Percentiles rank a stretch among this genome's conserved stretches.
Conservation (phyloP, 2,329 filamentous ascomycete genomes). For the Aspergillus pseudoviridinutans region DNA sequence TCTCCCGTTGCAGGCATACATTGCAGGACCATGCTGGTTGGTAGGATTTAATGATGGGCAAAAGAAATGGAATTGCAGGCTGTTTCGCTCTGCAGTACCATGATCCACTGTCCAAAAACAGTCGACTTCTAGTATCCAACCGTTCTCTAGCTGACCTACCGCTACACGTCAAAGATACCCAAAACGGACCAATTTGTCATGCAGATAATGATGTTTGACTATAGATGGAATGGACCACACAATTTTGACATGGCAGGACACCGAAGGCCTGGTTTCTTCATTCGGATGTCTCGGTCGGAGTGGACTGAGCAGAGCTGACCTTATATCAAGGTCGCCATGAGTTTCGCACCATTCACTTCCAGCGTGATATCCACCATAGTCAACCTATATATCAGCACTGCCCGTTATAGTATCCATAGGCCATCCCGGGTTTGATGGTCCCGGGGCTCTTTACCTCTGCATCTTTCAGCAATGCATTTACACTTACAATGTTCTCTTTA, state of each 20-base stretch:
- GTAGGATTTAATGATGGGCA: background rate
- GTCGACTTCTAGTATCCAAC: background rate
- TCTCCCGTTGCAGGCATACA: background rate
- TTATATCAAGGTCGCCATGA: background rate
- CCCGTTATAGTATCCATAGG: background rate
- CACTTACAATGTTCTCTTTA: background rate
- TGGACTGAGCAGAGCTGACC: background rate
- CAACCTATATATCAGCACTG: background rate
- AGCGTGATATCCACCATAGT: background rate
- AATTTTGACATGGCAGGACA: background rate
- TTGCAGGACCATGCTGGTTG: background rate
- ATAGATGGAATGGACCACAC: background rate
- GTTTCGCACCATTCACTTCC: background rate
- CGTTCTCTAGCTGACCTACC: background rate
- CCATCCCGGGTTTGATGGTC: no score
- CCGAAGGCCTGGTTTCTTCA: background rate
- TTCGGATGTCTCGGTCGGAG: background rate
- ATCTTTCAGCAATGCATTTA: background rate
- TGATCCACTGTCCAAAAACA: background rate
- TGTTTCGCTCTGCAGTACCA: background rate
- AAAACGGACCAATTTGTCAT: background rate
- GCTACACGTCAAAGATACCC: background rate
- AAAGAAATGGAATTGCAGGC: background rate
- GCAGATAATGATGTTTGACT: background rate
- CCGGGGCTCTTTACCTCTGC: background rate